Conservation (phyloP, 2,329 filamentous ascomycete genomes). For the Cytospora piceicola region DNA sequence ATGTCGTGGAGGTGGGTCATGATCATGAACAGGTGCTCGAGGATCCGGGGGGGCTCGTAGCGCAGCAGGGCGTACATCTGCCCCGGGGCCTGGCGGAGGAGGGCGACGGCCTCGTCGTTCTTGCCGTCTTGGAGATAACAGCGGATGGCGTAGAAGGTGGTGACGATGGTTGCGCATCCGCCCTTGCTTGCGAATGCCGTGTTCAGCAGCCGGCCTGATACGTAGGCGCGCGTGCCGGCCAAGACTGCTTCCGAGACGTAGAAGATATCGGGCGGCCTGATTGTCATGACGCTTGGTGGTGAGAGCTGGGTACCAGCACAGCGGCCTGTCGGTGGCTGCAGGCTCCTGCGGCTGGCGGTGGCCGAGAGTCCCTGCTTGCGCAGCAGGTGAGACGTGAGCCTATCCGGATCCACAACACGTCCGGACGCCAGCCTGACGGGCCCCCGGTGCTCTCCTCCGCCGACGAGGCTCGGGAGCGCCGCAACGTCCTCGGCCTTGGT, state of each 20-base stretch:
- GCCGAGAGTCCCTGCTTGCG: slow-evolving; percentile 20
- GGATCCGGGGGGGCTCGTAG: slow-evolving; percentile 20
- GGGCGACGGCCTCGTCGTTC: slow-evolving; percentile 17
- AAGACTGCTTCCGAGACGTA: slow-evolving; percentile 24
- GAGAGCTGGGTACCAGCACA: background rate
- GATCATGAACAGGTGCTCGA: slow-evolving; percentile 15
- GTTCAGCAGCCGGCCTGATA: background rate
- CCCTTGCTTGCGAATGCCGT: background rate
- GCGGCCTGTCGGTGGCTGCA: background rate
- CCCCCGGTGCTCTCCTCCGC: slow-evolving; percentile 6
- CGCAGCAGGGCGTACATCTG: slow-evolving; percentile 19
- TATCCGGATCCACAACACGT: slow-evolving; percentile 21
- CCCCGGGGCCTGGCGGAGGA: slow-evolving; percentile 14
- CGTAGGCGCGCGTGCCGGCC: slow-evolving; percentile 17
- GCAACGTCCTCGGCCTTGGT: slow-evolving; percentile 23
- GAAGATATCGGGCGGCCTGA: slow-evolving; percentile 20
- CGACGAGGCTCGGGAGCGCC: slow-evolving; percentile 16
- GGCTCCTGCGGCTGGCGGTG: background rate
- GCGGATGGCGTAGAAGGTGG: slow-evolving; percentile 2
- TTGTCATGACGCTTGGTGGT: background rate
- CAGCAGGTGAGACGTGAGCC: slow-evolving; percentile 22
- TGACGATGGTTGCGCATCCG: background rate
- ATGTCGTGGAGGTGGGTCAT: slow-evolving; percentile 13
- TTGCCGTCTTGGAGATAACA: slow-evolving; percentile 1
- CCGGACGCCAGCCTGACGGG: slow-evolving; percentile 23